phyloP scores from a whole-genome alignment of 352 stramenopile genomes.

The Globisporangium perplexum region DNA sequence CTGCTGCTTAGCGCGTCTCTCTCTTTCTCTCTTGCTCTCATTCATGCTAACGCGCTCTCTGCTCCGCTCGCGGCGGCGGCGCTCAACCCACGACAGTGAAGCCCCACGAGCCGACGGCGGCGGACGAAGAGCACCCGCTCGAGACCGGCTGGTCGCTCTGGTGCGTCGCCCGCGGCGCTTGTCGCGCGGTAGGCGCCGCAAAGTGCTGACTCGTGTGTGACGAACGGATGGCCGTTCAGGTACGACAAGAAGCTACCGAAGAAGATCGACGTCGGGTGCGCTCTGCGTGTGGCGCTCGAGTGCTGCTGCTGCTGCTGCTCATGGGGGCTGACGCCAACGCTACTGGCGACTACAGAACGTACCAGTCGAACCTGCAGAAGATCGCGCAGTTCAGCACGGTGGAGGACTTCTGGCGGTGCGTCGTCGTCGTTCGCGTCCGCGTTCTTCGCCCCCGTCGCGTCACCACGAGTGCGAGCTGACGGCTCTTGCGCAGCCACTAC shows the following conservation, averaged over 20 bases:
- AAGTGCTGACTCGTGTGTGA: slow-evolving; percentile 3
- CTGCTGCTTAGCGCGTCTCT: background rate
- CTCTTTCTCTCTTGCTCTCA: background rate
- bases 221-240: slow-evolving; percentile 34
- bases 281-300: background rate
- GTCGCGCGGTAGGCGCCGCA: background rate
- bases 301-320: background rate
- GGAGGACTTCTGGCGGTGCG: slow-evolving; percentile 91
- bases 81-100: slow-evolving; percentile 5
- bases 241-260: slow-evolving; percentile 93
- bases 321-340: no score
- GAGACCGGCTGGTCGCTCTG: slow-evolving; percentile 88
- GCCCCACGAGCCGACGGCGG: slow-evolving; percentile 10
- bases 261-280: slow-evolving; percentile 84
- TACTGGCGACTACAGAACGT: slow-evolving; percentile 33
- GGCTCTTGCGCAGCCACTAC: slow-evolving; percentile 56
- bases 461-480: background rate
- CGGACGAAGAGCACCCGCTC: slow-evolving; percentile 76
- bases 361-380: slow-evolving; percentile 81
- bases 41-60: background rate
- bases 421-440: no score
- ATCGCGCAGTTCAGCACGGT: slow-evolving; percentile 89
- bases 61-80: no score
- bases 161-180: slow-evolving; percentile 25
- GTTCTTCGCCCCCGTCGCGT: no score